phyloP scores from a whole-genome alignment of 192 early-diverging fungal genomes.

The Podila clonocystis region DNA sequence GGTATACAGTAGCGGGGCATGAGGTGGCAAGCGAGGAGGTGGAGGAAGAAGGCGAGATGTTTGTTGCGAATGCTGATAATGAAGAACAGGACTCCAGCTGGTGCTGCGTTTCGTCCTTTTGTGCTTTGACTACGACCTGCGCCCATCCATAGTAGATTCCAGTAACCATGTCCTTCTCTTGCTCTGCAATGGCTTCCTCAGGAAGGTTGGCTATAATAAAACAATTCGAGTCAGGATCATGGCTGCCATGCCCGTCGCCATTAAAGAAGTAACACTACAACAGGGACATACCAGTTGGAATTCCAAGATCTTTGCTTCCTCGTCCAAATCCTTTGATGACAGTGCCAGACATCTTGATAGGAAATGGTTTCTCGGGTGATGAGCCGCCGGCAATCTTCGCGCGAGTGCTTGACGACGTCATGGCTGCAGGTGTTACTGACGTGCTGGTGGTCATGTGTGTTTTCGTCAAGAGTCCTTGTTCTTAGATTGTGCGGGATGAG shows the following conservation, averaged over 20 bases:
- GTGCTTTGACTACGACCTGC: slow-evolving; percentile 63
- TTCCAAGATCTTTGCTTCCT: slow-evolving; percentile 96
- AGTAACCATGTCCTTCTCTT: slow-evolving; percentile 71
- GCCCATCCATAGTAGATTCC: slow-evolving; percentile 99
- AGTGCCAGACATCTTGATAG: slow-evolving; percentile 78
- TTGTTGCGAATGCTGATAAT: too few species aligned
- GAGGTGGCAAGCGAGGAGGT: slow-evolving; percentile 31
- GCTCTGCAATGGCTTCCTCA: slow-evolving; percentile 73
- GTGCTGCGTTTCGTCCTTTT: background rate
- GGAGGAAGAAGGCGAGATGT: background rate
- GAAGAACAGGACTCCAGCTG: slow-evolving; percentile 16
- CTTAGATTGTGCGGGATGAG: background rate
- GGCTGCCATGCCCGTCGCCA: too few species aligned
- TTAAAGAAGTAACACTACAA: too few species aligned
- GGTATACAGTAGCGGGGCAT: slow-evolving; percentile 64
- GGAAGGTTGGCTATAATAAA: slow-evolving; percentile 85
- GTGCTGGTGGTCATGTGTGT: slow-evolving; percentile 7
- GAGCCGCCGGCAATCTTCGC: slow-evolving; percentile 73
- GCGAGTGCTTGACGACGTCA: slow-evolving; percentile 29
- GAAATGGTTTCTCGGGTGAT: slow-evolving; percentile 73
- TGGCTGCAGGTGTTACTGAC: slow-evolving; percentile 4
- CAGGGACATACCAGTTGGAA: slow-evolving; percentile 84
- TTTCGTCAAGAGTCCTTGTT: background rate
- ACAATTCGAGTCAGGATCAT: background rate
- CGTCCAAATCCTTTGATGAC: slow-evolving; percentile 95